Conservation (phyloP, 495 filamentous ascomycete species). For the Penicillium flavigenum region DNA sequence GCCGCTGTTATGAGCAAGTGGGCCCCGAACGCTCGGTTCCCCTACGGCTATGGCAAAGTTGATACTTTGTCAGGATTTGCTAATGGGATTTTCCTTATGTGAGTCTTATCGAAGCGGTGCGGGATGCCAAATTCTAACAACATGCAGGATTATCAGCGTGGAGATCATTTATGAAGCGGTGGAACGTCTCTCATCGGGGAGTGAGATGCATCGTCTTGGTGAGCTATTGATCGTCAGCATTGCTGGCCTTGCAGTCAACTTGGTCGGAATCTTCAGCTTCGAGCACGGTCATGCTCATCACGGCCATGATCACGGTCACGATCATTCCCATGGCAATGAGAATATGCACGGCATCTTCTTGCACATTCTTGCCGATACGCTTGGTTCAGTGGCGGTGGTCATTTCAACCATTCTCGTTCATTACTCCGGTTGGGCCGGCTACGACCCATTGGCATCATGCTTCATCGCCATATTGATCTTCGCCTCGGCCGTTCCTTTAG, state of each 20-base stretch:
- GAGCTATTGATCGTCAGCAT: constrained; percentile 87
- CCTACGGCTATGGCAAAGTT: constrained; percentile 95
- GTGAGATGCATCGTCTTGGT: constrained; percentile 75
- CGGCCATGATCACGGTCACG: constrained; percentile 65
- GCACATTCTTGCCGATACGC: constrained; percentile 91
- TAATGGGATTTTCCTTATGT: constrained; percentile 96
- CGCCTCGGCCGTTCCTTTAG: constrained; percentile 80
- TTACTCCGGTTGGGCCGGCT: constrained; percentile 85
- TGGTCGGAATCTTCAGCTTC: constrained; percentile 89
- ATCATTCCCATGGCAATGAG: constrained; percentile 77
- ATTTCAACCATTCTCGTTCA: constrained; percentile 86
- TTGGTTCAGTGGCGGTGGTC: constrained; percentile 92
- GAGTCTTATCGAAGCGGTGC: constrained; percentile 23
- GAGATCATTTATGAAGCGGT: constrained; percentile 96
- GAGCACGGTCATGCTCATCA: constrained; percentile 63
- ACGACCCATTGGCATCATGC: constrained; percentile 91
- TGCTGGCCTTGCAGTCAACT: constrained; percentile 81
- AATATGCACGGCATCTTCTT: constrained; percentile 99
- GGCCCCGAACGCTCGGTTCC: constrained; percentile 83
- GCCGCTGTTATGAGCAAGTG: constrained; percentile 98
- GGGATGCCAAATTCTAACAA: constrained; percentile 27
- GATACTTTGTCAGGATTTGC: constrained; percentile 95
- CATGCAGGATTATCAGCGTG: constrained; percentile 77
- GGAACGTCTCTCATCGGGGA: constrained; percentile 77
- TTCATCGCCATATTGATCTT: constrained; percentile 93